These are phyloP conservation scores for Globisporangium nagaii DNA, from an alignment of 352 stramenopile genomes.

Conservation along the genomic window DNA sequence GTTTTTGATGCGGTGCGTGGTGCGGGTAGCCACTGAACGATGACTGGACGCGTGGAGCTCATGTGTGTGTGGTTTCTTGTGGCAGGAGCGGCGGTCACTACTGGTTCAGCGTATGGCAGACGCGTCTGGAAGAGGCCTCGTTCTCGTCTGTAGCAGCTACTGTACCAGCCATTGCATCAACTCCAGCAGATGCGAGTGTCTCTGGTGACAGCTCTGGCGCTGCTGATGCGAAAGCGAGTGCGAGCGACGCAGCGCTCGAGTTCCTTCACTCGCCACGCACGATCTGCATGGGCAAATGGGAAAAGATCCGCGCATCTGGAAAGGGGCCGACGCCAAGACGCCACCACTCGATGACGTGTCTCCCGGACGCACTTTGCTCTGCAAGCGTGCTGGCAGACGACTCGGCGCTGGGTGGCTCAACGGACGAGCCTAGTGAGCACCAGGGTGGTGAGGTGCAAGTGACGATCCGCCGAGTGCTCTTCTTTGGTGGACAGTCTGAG, in stretches of 20 bases:
- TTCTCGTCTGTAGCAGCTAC: not conserved
- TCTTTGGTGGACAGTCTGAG: slow-evolving; percentile 70
- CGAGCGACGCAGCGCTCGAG: slow-evolving; percentile 13
- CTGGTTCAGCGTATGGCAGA: slow-evolving; percentile 64
- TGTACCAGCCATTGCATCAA: not conserved
- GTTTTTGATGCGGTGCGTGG: slow-evolving; percentile 43
- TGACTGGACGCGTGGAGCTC: not conserved
- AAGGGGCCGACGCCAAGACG: slow-evolving; percentile 42
- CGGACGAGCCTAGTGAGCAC: not conserved
- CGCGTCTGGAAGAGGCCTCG: slow-evolving; percentile 16
- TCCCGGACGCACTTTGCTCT: slow-evolving; percentile 25
- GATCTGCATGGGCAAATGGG: slow-evolving; percentile 48
- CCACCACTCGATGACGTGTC: slow-evolving; percentile 62
- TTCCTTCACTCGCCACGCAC: slow-evolving; percentile 34
- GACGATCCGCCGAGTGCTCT: slow-evolving; percentile 36
- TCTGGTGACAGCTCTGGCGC: not conserved
- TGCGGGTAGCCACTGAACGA: no score
- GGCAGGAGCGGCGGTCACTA: slow-evolving; percentile 65
- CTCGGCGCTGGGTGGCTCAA: not conserved
- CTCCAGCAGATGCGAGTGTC: not conserved
- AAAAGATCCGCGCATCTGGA: slow-evolving; percentile 42
- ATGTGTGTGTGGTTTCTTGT: not conserved
- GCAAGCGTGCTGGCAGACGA: slow-evolving; percentile 12
- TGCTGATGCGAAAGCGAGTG: not conserved
- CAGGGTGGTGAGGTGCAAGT: slow-evolving; percentile 3